Conservation (phyloP, 768 basidiomycete genomes). For the Clitopilus passeckerianus region DNA sequence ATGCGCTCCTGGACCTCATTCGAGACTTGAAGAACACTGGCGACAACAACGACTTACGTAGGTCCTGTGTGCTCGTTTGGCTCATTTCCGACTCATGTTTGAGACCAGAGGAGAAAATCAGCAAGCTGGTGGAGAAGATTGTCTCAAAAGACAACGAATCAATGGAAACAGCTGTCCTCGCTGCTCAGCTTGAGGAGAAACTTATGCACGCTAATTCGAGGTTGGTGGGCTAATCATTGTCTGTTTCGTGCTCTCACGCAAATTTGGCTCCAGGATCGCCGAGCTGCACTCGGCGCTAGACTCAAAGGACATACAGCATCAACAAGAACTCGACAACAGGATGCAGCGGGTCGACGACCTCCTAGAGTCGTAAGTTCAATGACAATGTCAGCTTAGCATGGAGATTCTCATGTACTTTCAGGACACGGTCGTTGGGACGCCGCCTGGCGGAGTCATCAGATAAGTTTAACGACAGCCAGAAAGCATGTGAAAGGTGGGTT, state of each 20-base stretch:
- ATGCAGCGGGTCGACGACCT: neutral
- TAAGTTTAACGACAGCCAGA: too few relatives aligned
- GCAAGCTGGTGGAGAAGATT: neutral
- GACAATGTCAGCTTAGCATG: neutral
- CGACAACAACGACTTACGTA: neutral
- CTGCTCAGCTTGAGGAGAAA: neutral
- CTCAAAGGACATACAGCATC: neutral
- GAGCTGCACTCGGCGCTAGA: neutral
- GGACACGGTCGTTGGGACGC: too few relatives aligned
- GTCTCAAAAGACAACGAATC: neutral
- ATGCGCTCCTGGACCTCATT: constrained; percentile 14
- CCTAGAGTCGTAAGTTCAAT: neutral
- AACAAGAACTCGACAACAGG: neutral
- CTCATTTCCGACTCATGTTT: neutral
- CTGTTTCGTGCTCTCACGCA: neutral
- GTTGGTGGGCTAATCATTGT: neutral
- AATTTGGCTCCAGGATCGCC: neutral
- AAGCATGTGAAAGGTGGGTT: too few relatives aligned
- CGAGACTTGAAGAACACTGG: neutral
- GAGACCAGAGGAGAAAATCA: neutral
- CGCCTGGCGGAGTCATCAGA: too few relatives aligned
- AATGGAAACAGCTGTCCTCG: neutral
- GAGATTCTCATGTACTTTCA: too few relatives aligned
- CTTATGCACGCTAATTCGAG: neutral
- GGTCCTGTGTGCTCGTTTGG: neutral